Evolutionary conservation across 768 basidiomycete species (phyloP), one percentile per base, ranked within the genome.

Genomic region (Lactifluus piperatus): DNA sequence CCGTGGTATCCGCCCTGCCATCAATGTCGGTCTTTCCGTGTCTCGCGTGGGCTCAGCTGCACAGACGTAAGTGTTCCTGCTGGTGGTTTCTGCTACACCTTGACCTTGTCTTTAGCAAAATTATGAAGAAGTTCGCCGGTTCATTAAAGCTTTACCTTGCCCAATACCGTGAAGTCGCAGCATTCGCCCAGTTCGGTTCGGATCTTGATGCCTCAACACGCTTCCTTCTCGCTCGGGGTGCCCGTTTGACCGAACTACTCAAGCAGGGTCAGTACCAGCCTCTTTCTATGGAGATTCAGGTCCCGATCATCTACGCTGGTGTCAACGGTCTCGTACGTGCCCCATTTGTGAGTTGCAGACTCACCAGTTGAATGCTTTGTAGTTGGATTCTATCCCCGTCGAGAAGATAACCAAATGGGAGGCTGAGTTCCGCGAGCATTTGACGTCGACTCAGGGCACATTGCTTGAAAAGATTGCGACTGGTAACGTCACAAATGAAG

Each of bases 51-150:
- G 97, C 71, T 98, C 95, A 47, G 95, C 97, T 70, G 97, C 97
- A 70, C 97, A 99, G 80, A 97, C 95, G 94, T 97, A 76, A 73
- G 89, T 77, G 20, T n/a, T 36, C 10, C 14, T 5, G 46, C 3
- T 51, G 27, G 16, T 34, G 4, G 14, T 46, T 41, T 11, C 30
- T 20, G 14, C 32, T 52, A 51, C 22, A 32, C 5, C 57, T 14
- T 62, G 24, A 59, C 52, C 54, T 39, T 58, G 45, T 43, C 54
- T 54, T 22, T 64, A 90, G 86, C 67, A 93, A 94, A 78, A 93
- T 98, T 78, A 98, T 99, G 97, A 99, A 97, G 89, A 94, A 97
- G 80, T 98, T 98, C 69, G 97, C 97, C 69, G 97, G 97, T 82
- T 98, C 97, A 55, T 85, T 98, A 68, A 97, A 98, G 80, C 85